Conservation (phyloP, 2,329 filamentous ascomycete genomes). For the Pyricularia grisea region DNA sequence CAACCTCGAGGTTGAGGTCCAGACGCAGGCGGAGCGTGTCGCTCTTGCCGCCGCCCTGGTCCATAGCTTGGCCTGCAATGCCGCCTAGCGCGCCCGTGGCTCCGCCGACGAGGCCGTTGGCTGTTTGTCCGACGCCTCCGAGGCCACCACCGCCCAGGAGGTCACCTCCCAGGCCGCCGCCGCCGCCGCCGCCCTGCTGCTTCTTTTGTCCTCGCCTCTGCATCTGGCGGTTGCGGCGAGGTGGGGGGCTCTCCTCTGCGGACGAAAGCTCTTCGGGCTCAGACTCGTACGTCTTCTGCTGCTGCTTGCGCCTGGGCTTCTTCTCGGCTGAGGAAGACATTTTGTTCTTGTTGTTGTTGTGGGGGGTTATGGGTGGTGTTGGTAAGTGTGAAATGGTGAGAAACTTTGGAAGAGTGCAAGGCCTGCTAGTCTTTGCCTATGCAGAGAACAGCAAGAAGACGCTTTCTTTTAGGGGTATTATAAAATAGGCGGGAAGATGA, state of each 20-base stretch:
- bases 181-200: constrained; percentile 14
- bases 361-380: not conserved
- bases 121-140: constrained; percentile 24
- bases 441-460: not conserved
- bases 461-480: not conserved
- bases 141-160: constrained; percentile 16
- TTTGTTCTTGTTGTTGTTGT: constrained; percentile 9
- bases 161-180: too few relatives aligned
- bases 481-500: not conserved
- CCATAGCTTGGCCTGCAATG: constrained; percentile 26
- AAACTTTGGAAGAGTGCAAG: not conserved
- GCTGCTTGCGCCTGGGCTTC: constrained; percentile 19
- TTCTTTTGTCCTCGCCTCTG: constrained; percentile 19
- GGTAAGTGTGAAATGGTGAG: not conserved
- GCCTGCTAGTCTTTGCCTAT: not conserved
- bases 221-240: constrained; percentile 17
- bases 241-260: constrained; percentile 18
- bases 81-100: constrained; percentile 31
- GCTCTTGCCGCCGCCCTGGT: constrained; percentile 34
- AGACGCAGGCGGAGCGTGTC: constrained; percentile 65
- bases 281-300: constrained; percentile 22
- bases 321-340: constrained; percentile 20
- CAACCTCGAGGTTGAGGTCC: constrained; percentile 69
- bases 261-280: constrained; percentile 23
- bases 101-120: constrained; percentile 25